A percentile compares a stretch with the other conserved stretches of the same genome.
These are phyloP conservation scores for Ophiostoma himal-ulmi DNA, from an alignment of 2,329 filamentous ascomycete genomes.

Conservation along the genomic window DNA sequence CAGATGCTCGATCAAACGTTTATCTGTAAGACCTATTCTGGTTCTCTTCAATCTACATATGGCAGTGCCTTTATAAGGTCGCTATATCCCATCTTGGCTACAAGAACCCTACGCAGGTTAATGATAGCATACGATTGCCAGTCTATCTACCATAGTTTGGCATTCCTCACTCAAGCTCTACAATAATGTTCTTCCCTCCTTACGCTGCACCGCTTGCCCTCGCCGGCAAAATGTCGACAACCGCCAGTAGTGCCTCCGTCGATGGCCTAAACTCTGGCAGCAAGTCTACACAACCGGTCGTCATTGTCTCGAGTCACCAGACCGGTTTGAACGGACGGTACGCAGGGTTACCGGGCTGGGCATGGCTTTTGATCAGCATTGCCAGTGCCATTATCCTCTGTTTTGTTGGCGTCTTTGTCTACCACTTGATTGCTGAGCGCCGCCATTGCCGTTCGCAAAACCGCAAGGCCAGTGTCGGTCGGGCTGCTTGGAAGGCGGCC, in stretches of 20 bases:
- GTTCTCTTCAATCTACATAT: too few relatives aligned
- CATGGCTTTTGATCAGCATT: slow-evolving; percentile 19
- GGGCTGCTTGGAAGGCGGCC: slow-evolving; percentile 10
- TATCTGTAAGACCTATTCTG: background rate
- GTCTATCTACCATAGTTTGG: background rate
- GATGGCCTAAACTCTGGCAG: background rate
- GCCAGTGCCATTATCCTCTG: background rate
- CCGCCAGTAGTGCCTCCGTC: background rate
- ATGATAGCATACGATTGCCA: background rate
- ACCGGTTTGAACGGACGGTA: background rate
- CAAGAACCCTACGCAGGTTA: background rate
- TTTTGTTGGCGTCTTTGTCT: slow-evolving; percentile 2
- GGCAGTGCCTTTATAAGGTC: too few relatives aligned
- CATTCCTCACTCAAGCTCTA: background rate
- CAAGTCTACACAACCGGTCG: background rate
- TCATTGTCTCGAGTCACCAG: background rate
- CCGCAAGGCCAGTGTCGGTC: slow-evolving; percentile 14
- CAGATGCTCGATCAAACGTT: background rate
- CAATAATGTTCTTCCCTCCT: slow-evolving; percentile 16
- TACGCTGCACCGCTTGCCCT: slow-evolving; percentile 9
- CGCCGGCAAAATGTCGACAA: background rate
- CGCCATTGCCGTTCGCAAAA: background rate
- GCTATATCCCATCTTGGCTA: background rate
- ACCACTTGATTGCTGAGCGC: slow-evolving; percentile 2
- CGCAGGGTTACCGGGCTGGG: slow-evolving; percentile 16